Base-by-base conservation (phyloP, 345 rosid species). In the Salix suchowensis region DNA sequence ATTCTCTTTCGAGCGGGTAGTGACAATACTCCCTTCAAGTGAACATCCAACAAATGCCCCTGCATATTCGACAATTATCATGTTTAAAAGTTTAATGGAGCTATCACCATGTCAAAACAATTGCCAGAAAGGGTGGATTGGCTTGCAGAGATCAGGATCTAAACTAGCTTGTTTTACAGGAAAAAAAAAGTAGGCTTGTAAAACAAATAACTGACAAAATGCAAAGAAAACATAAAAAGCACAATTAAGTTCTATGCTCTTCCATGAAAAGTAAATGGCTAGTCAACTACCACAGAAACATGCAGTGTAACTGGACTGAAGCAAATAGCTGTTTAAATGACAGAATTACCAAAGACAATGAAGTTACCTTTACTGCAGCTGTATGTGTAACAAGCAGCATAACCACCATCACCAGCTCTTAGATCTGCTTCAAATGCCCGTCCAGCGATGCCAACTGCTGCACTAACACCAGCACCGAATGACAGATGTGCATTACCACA, bases 41-140 rank as follows among this genome's bases (percentile, higher is more conserved):
- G 98, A 91, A 78, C 97, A 95, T 71, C 98, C 98, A 16, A 93
- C 88, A 74, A 96, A 93, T 36, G 99, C 97, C 81, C 98, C 99
- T 96, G 84, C 73, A 72, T 52, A 65, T 70, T 71, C 60, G 74
- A 75, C 7, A 9, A 71, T 40, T 58, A 19, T 23, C 34, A 44
- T 1, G 34, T 34, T 6, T 3, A 64, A 30, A 42, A 37, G 28
- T 39, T 52, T 24, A 15, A 11, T 15, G 7, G 7, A 36, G 23
- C 50, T 23, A 26, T 14, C 48, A 65, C 19, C 30, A 24, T 55
- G 28, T 55, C 23, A 55, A 10, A 55, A 55, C 28, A 9, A 8
- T 3, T 9, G 14, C 62, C 13, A 55, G 26, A n/a, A 9, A 23
- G 28, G 62, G 62, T 55, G 62, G 62, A n/a, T 55, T 55, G 10